These are phyloP conservation scores for Pyricularia sp. DNA, from an alignment of 2,329 filamentous ascomycete genomes.

Conservation along the genomic window DNA sequence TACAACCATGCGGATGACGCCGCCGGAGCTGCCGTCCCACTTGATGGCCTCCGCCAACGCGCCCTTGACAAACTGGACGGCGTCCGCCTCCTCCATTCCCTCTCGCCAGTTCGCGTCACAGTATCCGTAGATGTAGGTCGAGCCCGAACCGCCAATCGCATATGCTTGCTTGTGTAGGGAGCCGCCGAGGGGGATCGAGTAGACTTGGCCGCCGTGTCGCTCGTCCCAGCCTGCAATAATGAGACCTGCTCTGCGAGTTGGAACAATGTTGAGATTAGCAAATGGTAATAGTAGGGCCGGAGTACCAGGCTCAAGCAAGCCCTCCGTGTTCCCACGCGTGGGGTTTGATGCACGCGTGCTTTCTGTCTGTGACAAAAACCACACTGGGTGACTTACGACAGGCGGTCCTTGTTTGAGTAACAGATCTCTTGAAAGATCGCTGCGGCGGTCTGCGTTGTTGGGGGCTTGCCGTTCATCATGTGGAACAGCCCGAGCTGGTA, in stretches of 20 bases:
- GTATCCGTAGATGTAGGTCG: conserved; percentile 99
- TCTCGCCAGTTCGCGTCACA: conserved; percentile 95
- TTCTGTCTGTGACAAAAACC: neutral
- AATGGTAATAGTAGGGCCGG: neutral
- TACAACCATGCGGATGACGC: conserved; percentile 96
- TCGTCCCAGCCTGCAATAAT: conserved; percentile 98
- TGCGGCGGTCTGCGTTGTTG: conserved; percentile 88
- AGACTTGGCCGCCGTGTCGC: conserved; percentile 90
- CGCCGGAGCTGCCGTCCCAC: conserved; percentile 97
- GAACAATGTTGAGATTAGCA: neutral
- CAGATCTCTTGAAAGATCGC: conserved; percentile 96
- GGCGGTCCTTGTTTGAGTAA: conserved; percentile 89
- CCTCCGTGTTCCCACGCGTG: neutral
- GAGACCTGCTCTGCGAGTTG: conserved; percentile 61
- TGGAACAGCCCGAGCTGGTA: conserved; percentile 91
- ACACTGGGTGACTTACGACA: conserved; percentile 53
- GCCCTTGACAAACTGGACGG: conserved; percentile 84
- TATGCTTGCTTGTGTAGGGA: conserved; percentile 97
- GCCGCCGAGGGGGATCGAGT: conserved; percentile 90
- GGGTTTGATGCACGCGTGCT: neutral
- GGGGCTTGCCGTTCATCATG: conserved; percentile 76
- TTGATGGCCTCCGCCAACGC: conserved; percentile 91
- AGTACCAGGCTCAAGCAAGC: neutral
- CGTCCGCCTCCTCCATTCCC: conserved; percentile 83
- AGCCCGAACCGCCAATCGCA: conserved; percentile 89